These are phyloP conservation scores for Cyberlindnera mycetangii DNA, from an alignment of 805 yeast species.

Conservation along the genomic window DNA sequence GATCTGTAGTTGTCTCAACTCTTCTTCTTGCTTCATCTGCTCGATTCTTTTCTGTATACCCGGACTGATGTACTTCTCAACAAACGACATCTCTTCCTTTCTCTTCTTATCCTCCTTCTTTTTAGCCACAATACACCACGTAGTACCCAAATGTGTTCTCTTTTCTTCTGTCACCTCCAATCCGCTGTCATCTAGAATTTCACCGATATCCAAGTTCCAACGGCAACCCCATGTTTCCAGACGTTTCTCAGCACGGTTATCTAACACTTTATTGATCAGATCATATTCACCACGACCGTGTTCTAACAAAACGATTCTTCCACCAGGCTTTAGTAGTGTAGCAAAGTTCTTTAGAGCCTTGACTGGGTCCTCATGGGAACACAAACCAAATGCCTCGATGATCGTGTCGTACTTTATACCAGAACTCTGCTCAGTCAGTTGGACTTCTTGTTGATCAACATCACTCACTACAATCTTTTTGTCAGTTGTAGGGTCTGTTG, in stretches of 20 bases:
- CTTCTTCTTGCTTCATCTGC: conserved; percentile 17
- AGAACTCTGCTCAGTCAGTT: conserved; percentile 25
- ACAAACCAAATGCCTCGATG: conserved; percentile 90
- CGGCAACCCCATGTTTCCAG: conserved; percentile 94
- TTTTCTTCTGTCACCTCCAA: conserved; percentile 77
- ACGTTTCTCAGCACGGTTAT: conserved; percentile 77
- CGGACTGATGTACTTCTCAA: conserved; percentile 46
- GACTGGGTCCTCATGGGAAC: conserved; percentile 94
- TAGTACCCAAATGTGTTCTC: conserved; percentile 86
- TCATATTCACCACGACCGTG: conserved; percentile 88
- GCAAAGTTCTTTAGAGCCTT: conserved; percentile 73
- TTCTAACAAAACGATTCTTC: conserved; percentile 81
- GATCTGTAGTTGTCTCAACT: not conserved
- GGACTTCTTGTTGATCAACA: conserved; percentile 25
- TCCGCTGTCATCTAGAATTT: conserved; percentile 78
- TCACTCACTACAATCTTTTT: conserved; percentile 19
- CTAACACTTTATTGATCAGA: conserved; percentile 75
- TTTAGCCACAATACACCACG: conserved; percentile 81
- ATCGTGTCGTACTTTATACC: conserved; percentile 81
- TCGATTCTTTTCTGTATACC: conserved; percentile 31
- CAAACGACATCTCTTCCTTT: conserved; percentile 44
- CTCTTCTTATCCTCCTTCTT: conserved; percentile 61
- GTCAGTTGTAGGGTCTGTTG: conserved; percentile 23
- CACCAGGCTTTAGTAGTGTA: conserved; percentile 77
- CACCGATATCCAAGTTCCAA: conserved; percentile 95